Evolutionary conservation across 2,329 filamentous ascomycete species (phyloP).

Genomic region (Sarocladium oryzae): DNA sequence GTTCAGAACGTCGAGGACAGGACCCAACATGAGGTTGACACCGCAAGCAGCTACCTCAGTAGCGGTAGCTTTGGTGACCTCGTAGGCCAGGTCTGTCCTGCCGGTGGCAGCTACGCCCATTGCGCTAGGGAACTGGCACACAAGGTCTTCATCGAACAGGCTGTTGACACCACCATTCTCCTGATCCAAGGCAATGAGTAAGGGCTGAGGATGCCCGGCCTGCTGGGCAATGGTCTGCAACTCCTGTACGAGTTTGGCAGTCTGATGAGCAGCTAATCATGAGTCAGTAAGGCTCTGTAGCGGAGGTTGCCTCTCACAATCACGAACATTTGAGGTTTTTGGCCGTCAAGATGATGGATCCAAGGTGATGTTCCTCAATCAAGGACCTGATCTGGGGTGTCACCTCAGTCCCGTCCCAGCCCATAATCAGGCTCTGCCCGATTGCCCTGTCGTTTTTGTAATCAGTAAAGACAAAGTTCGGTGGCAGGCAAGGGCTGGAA

Average conservation of each 20-base stretch:
- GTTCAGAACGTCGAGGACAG: slow-evolving; percentile 87
- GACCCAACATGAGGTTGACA: slow-evolving; percentile 92
- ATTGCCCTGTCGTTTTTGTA: slow-evolving; percentile 49
- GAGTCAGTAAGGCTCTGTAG: not conserved
- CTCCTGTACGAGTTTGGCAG: slow-evolving; percentile 80
- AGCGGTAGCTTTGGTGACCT: slow-evolving; percentile 87
- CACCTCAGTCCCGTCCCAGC: slow-evolving; percentile 78
- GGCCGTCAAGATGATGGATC: slow-evolving; percentile 76
- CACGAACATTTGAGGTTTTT: slow-evolving; percentile 73
- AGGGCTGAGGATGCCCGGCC: slow-evolving; percentile 80
- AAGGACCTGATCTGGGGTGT: slow-evolving; percentile 75
- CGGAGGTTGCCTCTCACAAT: not conserved
- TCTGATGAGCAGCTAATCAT: slow-evolving; percentile 75
- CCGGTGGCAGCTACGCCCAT: slow-evolving; percentile 96
- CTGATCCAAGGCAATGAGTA: slow-evolving; percentile 89
- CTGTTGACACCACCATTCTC: slow-evolving; percentile 98
- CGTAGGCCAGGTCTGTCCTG: slow-evolving; percentile 76
- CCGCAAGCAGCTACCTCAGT: slow-evolving; percentile 89
- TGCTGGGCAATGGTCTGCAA: slow-evolving; percentile 87
- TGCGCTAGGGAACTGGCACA: slow-evolving; percentile 92
- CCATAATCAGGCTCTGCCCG: slow-evolving; percentile 75
- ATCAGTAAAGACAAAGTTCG: slow-evolving; percentile 2
- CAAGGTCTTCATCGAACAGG: slow-evolving; percentile 90
- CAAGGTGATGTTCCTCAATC: slow-evolving; percentile 80
- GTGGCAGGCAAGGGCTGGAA: slow-evolving; percentile 6